Evolutionary conservation across 768 basidiomycete species (phyloP).

Genomic region (Tephrocybe rancida): DNA sequence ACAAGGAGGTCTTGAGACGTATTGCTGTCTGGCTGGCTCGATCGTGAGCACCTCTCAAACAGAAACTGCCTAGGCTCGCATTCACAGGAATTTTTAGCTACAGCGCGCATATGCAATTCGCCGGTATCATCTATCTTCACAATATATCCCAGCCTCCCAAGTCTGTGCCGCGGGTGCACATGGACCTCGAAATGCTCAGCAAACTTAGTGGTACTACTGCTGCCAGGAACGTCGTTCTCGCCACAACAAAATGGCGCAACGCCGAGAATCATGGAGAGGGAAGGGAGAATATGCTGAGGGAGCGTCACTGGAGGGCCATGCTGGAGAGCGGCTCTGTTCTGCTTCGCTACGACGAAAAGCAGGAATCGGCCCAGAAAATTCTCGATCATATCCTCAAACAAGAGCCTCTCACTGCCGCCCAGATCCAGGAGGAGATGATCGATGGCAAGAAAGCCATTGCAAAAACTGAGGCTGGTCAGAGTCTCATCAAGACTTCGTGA

Average conservation of each 20-base stretch:
- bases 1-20: conserved; percentile 7
- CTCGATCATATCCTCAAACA: too few species aligned
- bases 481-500: too few species aligned
- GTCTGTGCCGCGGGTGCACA: conserved; percentile 16
- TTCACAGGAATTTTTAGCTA: not conserved
- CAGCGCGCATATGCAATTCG: conserved; percentile 6
- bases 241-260: conserved; percentile 38
- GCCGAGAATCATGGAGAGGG: too few species aligned
- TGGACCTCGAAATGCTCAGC: conserved; percentile 10
- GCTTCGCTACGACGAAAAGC: too few species aligned
- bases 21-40: conserved; percentile 11
- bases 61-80: not conserved
- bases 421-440: too few species aligned
- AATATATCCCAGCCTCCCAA: conserved; percentile 15
- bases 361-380: too few species aligned
- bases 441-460: too few species aligned
- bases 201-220: conserved; percentile 13
- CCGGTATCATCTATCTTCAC: conserved; percentile 15
- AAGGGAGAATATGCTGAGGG: too few species aligned
- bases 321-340: too few species aligned
- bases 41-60: not conserved
- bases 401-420: too few species aligned
- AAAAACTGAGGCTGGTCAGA: too few species aligned
- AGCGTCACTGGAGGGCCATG: too few species aligned
- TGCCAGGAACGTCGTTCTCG: conserved; percentile 9